Conservation (phyloP, 129 eudicot genomes). For the Centella asiatica region DNA sequence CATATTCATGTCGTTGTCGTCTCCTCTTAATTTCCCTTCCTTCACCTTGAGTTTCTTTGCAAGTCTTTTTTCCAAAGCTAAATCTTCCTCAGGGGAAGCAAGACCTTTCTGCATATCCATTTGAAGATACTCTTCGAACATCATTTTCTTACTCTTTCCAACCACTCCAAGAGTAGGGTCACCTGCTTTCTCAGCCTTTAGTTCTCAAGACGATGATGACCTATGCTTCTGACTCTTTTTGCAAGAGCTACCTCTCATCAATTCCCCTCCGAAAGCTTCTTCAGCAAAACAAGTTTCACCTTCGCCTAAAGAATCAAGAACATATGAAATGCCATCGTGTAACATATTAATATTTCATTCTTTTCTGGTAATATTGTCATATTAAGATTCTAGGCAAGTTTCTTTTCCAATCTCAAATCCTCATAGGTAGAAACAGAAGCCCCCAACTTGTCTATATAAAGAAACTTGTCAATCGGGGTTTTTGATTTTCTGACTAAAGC, state of each 20-base stretch:
- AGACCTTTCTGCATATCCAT: slow-evolving; percentile 21
- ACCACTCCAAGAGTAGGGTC: slow-evolving; percentile 11
- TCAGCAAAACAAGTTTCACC: slow-evolving; percentile 11
- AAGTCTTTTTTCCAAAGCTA: slow-evolving; percentile 46
- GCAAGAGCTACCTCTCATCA: slow-evolving; percentile 9
- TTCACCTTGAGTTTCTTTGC: slow-evolving; percentile 69
- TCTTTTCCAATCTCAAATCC: slow-evolving; percentile 37
- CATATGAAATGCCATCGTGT: slow-evolving; percentile 53
- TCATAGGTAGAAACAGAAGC: slow-evolving; percentile 20
- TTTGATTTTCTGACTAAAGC: slow-evolving; percentile 15
- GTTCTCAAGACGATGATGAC: not conserved
- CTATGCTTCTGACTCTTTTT: not conserved
- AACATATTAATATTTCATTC: slow-evolving; percentile 44
- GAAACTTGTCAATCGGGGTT: slow-evolving; percentile 30
- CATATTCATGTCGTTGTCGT: slow-evolving; percentile 46
- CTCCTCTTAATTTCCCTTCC: slow-evolving; percentile 50
- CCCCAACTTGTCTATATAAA: slow-evolving; percentile 24
- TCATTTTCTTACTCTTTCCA: slow-evolving; percentile 40
- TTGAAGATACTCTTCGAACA: slow-evolving; percentile 45
- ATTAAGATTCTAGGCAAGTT: slow-evolving; percentile 48
- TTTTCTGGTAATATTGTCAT: slow-evolving; percentile 44
- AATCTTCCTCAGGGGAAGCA: slow-evolving; percentile 39
- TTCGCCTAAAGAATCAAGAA: slow-evolving; percentile 26
- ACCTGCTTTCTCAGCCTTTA: not conserved
- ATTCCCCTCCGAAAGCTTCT: slow-evolving; percentile 14